These are phyloP conservation scores for Colletotrichum aenigma DNA, from an alignment of 2,329 filamentous ascomycete genomes.

Conservation along the genomic window DNA sequence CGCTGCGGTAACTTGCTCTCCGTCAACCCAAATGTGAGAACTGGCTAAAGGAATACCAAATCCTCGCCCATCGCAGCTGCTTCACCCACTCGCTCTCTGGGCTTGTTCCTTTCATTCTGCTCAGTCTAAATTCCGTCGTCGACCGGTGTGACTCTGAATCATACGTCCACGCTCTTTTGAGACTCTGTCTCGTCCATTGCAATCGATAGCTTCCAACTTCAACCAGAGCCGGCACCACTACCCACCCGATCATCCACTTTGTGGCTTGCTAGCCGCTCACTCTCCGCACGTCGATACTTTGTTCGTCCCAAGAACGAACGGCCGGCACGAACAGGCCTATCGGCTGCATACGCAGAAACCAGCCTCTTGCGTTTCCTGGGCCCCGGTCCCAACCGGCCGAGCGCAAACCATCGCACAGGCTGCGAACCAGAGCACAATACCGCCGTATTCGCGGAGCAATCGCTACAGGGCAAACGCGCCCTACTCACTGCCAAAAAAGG, in stretches of 20 bases:
- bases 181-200: not conserved
- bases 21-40: not conserved
- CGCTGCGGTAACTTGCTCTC: not conserved
- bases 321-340: conserved; percentile 3
- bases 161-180: not conserved
- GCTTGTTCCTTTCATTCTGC: not conserved
- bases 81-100: not conserved
- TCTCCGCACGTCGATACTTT: not conserved
- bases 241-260: not conserved
- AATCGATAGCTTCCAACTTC: not conserved
- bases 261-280: not conserved
- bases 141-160: not conserved
- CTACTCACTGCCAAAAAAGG: not conserved
- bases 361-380: conserved; percentile 20
- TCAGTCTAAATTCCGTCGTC: not conserved
- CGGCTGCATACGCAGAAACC: conserved; percentile 13
- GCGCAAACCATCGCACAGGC: conserved; percentile 1
- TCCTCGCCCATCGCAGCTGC: not conserved
- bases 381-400: conserved; percentile 29
- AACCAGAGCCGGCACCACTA: not conserved
- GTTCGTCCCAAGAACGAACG: conserved; percentile 16
- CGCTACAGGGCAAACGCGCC: conserved; percentile 14
- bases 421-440: not conserved
- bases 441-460: not conserved
- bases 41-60: not conserved